Percentiles rank a stretch among this genome's conserved stretches.
These are phyloP conservation scores for Bombardia bombarda DNA, from an alignment of 495 filamentous ascomycete species.

Conservation along the genomic window DNA sequence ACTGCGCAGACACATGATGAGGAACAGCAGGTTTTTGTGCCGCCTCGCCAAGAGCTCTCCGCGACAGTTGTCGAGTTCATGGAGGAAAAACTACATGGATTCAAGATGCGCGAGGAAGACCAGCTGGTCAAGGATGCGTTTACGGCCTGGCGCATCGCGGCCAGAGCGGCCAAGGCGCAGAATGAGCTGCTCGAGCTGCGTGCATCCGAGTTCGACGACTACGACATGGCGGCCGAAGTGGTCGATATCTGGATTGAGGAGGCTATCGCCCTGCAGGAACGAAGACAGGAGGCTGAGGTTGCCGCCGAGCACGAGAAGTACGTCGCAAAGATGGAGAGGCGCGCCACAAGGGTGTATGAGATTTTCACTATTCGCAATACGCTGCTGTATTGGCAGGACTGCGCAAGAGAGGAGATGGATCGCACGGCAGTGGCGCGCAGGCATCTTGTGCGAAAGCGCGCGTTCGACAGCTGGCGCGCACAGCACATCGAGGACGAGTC, in stretches of 20 bases:
- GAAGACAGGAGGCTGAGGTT: conserved; percentile 9
- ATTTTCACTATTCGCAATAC: conserved; percentile 17
- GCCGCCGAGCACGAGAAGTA: conserved; percentile 14
- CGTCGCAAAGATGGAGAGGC: conserved; percentile 21
- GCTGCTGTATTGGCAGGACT: conserved; percentile 15
- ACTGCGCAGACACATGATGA: conserved; percentile 11
- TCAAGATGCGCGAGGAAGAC: conserved; percentile 7
- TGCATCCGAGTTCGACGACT: conserved; percentile 13
- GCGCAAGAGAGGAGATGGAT: conserved; percentile 20
- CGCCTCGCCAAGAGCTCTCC: conserved; percentile 4
- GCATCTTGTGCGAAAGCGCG: conserved; percentile 62
- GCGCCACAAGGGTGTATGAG: conserved; percentile 21
- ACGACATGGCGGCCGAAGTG: conserved; percentile 15
- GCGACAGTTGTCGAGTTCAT: conserved; percentile 7
- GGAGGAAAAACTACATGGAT: conserved; percentile 12
- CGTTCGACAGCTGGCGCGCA: conserved; percentile 70
- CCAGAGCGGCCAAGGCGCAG: conserved; percentile 2
- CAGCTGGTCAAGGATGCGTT: conserved; percentile 9
- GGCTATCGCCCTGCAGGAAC: conserved; percentile 2
- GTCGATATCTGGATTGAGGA: conserved; percentile 21
- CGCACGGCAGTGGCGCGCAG: conserved; percentile 54
- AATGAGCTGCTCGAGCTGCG: conserved; percentile 4
- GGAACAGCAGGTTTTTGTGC: not conserved
- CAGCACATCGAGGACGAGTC: conserved; percentile 66
- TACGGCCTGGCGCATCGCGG: conserved; percentile 8